These are phyloP conservation scores for Diaporthe aspalathi DNA, from an alignment of 2,329 filamentous ascomycete species.

Conservation along the genomic window DNA sequence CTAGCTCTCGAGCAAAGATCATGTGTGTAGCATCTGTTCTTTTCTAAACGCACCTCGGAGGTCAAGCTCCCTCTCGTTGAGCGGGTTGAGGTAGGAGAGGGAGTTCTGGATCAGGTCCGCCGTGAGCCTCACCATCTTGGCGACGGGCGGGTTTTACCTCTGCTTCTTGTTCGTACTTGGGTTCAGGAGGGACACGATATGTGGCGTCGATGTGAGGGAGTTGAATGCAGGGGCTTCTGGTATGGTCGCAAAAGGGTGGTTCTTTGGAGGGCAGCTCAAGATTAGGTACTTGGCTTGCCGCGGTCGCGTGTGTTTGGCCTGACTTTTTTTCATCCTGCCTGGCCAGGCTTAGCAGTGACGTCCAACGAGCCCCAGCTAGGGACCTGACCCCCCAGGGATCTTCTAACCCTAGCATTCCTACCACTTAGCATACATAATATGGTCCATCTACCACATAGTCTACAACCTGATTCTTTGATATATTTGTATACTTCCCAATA, in stretches of 20 bases:
- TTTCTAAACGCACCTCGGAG: constrained; percentile 97
- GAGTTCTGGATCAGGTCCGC: constrained; percentile 94
- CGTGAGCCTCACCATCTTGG: constrained; percentile 85
- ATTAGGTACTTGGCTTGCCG: constrained; percentile 16
- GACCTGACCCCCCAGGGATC: no score
- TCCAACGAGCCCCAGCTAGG: not conserved
- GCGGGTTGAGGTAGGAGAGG: constrained; percentile 97
- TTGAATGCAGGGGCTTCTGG: not conserved
- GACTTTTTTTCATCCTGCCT: constrained; percentile 17
- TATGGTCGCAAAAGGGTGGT: not conserved
- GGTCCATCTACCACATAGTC: no score
- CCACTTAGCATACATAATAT: no score
- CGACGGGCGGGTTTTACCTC: constrained; percentile 39
- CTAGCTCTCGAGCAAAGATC: constrained; percentile 66
- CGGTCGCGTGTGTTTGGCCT: constrained; percentile 32
- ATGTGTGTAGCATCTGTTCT: constrained; percentile 95
- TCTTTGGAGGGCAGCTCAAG: constrained; percentile 1
- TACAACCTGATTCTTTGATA: no score
- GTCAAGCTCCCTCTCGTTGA: constrained; percentile 99
- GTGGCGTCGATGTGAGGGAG: not conserved
- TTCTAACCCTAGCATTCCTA: no score
- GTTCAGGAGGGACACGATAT: not conserved
- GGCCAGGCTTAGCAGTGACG: not conserved
- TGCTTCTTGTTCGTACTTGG: constrained; percentile 19
- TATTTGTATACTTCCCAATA: no score